Percentiles rank a stretch among this genome's conserved stretches.
phyloP scores from a whole-genome alignment of 495 filamentous ascomycete genomes.

The Neurospora pannonica region DNA sequence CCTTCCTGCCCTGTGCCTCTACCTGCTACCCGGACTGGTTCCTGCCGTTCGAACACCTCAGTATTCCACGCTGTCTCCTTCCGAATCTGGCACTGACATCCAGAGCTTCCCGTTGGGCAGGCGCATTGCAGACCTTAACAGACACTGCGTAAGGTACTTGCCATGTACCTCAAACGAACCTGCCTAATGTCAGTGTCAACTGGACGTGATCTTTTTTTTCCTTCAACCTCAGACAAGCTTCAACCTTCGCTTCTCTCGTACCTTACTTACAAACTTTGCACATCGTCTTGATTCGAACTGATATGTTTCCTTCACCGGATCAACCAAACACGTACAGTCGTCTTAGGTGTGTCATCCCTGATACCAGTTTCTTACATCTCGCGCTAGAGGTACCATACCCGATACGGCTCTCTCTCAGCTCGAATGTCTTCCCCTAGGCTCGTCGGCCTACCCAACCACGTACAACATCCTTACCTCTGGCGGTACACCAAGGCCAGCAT shows the following conservation, averaged over 20 bases:
- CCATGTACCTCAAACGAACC: not conserved
- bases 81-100: not conserved
- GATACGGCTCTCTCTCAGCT: not conserved
- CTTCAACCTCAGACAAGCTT: not conserved
- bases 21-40: not conserved
- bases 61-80: not conserved
- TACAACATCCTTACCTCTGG: not conserved
- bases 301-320: not conserved
- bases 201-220: not conserved
- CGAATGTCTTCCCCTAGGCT: not conserved
- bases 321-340: not conserved
- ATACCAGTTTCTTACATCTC: not conserved
- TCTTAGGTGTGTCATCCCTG: not conserved
- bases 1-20: not conserved
- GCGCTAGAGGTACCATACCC: not conserved
- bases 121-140: not conserved
- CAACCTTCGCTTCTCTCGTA: not conserved
- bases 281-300: not conserved
- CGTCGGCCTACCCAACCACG: not conserved
- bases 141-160: not conserved
- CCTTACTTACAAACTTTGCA: not conserved
- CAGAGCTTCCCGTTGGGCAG: not conserved
- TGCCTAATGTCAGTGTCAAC: not conserved
- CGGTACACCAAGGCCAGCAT: not conserved
- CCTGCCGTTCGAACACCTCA: not conserved